Percentiles rank a stretch among this genome's conserved stretches.
These are phyloP conservation scores for Trichoderma lentiforme DNA, from an alignment of 2,329 filamentous ascomycete genomes.

Conservation along the genomic window DNA sequence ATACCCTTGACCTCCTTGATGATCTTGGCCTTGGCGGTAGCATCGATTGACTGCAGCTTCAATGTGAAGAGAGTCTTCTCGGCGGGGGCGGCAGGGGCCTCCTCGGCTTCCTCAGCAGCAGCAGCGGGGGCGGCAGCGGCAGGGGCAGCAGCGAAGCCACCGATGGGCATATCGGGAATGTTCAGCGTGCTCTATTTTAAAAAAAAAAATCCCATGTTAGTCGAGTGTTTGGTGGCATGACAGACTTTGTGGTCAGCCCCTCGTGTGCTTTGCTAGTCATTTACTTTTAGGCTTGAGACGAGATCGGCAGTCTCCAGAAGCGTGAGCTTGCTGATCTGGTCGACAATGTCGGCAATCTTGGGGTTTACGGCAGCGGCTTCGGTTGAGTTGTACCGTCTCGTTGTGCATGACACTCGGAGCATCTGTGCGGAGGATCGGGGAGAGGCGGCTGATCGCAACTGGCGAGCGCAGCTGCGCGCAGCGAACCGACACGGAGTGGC, in stretches of 20 bases:
- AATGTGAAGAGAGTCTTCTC: slow-evolving; percentile 98
- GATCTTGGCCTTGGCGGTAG: slow-evolving; percentile 90
- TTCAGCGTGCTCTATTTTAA: slow-evolving; percentile 82
- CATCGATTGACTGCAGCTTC: slow-evolving; percentile 88
- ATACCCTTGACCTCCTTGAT: slow-evolving; percentile 99
- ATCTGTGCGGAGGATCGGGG: slow-evolving; percentile 48
- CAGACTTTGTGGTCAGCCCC: background rate
- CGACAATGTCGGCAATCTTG: slow-evolving; percentile 92
- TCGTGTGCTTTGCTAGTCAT: slow-evolving; percentile 23
- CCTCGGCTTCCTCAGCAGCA: slow-evolving; percentile 76
- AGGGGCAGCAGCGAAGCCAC: slow-evolving; percentile 75
- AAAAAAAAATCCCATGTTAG: background rate
- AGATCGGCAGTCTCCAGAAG: slow-evolving; percentile 96
- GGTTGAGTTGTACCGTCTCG: slow-evolving; percentile 85
- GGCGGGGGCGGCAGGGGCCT: slow-evolving; percentile 81
- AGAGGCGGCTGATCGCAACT: slow-evolving; percentile 51
- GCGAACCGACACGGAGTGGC: slow-evolving; percentile 61
- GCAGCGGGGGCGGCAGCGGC: slow-evolving; percentile 56
- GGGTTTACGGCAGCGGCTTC: slow-evolving; percentile 70
- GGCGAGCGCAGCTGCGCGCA: slow-evolving; percentile 62
- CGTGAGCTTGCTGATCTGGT: slow-evolving; percentile 98
- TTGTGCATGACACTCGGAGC: slow-evolving; percentile 42
- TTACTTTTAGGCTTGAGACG: slow-evolving; percentile 89
- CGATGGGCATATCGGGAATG: slow-evolving; percentile 95
- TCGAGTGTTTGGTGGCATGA: background rate